Evolutionary conservation across 2,329 filamentous ascomycete genomes (phyloP), one percentile per base, ranked within the genome.

Genomic region (Aspergillus vadensis): DNA sequence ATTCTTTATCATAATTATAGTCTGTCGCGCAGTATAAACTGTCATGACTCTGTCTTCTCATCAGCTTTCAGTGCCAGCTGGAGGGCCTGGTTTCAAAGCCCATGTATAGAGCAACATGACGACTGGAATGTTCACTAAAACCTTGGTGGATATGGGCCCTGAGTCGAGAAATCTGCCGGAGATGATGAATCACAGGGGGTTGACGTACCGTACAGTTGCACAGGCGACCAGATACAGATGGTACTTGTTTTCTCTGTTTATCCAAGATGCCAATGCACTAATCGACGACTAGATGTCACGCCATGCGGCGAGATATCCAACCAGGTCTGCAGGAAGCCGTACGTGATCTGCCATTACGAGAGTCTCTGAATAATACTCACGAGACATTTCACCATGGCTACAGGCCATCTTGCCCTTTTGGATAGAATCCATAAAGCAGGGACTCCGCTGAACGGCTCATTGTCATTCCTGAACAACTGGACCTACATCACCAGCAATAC

Each of bases 151-250:
- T 82, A 83, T 68, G 80, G 83, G 0, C 83, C 83, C 2, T 86
- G 83, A 83, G 77, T 85, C 39, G 79, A 82, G 54, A 84, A 83
- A 63, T 63, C 73, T 1, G 70, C 77, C 43, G 77, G 79, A 39
- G 67, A 78, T 2, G 30, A 55, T 51, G 62, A 58, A 5, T 12
- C 43, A n/a, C 73, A 72, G 7, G 78, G 77, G 4, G 74, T 82
- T 50, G 74, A 72, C 1, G 69, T 79, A 4, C 84, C 84, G 0
- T 69, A 76, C 5, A 78, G 78, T 2, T 86, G 84, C 65, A 68
- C 71, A 15, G 76, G 86, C 6, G 81, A 85, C 59, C 83, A 86
- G 68, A 79, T 86, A n/a, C 84, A 86, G 70, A 82, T 86, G 83
- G 82, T 84, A 73, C 60, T 67, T 50, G 39, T 4, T 10, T 17